Evolutionary conservation across 495 filamentous ascomycete genomes (phyloP).

Genomic region (Thermochaetoides thermophila): DNA sequence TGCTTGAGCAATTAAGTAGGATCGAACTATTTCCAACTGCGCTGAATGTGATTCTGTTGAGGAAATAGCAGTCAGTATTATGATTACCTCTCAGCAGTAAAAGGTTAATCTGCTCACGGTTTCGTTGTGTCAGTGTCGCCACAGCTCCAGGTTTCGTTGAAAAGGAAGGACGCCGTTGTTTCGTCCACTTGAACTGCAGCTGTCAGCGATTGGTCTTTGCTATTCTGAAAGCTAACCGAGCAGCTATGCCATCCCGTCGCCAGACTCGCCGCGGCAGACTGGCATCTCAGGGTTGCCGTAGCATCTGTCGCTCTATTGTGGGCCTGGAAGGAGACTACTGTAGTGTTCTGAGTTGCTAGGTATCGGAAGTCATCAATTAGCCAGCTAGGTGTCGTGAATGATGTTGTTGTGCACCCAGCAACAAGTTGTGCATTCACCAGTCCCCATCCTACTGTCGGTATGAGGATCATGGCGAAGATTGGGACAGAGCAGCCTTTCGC

Average conservation of each 20-base stretch:
- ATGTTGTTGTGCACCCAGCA: slow-evolving; percentile 11
- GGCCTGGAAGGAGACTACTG: slow-evolving; percentile 3
- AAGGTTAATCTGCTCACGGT: slow-evolving; percentile 6
- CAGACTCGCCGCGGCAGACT: not conserved
- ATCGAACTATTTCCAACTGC: slow-evolving; percentile 11
- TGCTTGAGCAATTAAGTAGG: slow-evolving; percentile 3
- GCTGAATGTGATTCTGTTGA: slow-evolving; percentile 9
- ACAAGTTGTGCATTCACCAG: slow-evolving; percentile 1
- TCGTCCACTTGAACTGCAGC: slow-evolving; percentile 2
- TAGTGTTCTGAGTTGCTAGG: not conserved
- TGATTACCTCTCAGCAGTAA: not conserved
- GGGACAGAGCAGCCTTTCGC: no score
- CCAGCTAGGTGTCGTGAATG: slow-evolving; percentile 15
- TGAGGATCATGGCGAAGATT: not conserved
- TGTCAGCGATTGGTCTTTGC: not conserved
- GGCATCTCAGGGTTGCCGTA: slow-evolving; percentile 3
- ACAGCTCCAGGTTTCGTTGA: slow-evolving; percentile 17
- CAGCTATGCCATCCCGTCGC: slow-evolving; percentile 5
- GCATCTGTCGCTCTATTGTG: slow-evolving; percentile 13
- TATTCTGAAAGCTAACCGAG: not conserved
- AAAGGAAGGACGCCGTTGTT: not conserved
- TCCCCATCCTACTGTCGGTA: not conserved
- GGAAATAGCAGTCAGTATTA: no score
- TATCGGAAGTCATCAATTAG: slow-evolving; percentile 6
- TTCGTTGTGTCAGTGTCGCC: slow-evolving; percentile 5